These are phyloP conservation scores for Chloris gayana DNA, from an alignment of 176 grass and related monocot species.

Conservation along the genomic window DNA sequence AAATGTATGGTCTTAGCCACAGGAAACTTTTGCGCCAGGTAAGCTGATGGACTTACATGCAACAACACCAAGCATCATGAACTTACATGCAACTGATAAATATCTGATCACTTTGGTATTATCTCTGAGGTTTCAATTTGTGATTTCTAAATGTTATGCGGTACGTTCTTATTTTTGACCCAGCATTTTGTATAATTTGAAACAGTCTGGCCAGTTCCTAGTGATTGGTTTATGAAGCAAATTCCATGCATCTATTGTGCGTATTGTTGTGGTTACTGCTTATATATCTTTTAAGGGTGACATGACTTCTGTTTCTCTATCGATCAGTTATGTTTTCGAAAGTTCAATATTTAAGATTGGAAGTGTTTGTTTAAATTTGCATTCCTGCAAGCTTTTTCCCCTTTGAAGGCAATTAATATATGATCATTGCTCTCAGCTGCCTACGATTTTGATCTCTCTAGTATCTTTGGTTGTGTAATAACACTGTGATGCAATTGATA, in stretches of 20 bases:
- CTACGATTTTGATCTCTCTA: conserved; percentile 8
- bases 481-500: background rate
- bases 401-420: background rate
- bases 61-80: background rate
- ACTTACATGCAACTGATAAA: conserved; percentile 8
- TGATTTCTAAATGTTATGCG: background rate
- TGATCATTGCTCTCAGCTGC: conserved; percentile 6
- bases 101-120: background rate
- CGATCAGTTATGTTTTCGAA: background rate
- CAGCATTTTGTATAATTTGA: conserved; percentile 3
- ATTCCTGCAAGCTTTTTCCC: background rate
- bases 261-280: background rate
- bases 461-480: conserved; percentile 25
- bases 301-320: conserved; percentile 7
- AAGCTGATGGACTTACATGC: conserved; percentile 25
- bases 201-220: conserved; percentile 26
- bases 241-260: conserved; percentile 7
- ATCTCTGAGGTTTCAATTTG: background rate
- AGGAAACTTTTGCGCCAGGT: conserved; percentile 94
- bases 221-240: background rate
- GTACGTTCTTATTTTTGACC: background rate
- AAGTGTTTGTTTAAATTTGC: background rate
- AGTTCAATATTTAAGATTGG: background rate
- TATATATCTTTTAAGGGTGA: conserved; percentile 4
- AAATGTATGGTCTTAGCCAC: conserved; percentile 88